Evolutionary conservation across 306 rosid genomes (phyloP).

Genomic region (Quercus glauca): DNA sequence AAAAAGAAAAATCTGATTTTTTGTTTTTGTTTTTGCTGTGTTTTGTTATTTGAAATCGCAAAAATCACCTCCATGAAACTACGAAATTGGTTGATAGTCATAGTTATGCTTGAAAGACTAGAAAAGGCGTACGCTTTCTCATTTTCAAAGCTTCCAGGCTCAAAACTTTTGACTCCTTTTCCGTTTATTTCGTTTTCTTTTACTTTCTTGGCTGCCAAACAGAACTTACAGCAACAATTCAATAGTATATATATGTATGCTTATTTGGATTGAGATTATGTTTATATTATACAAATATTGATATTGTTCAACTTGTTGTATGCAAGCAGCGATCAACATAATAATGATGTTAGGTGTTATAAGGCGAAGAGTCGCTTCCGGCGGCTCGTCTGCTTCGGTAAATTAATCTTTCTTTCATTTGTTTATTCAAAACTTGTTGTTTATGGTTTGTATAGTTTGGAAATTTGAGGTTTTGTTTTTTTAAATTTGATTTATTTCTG

Average conservation of each 20-base stretch:
- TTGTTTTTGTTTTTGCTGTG: not conserved
- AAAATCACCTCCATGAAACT: not conserved
- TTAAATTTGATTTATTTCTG: conserved; percentile 1
- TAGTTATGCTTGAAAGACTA: not conserved
- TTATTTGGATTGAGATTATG: not conserved
- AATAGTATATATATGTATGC: not conserved
- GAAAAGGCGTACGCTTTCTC: not conserved
- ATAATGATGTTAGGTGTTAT: conserved; percentile 52
- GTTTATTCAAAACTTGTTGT: not conserved
- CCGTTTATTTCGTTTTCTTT: not conserved
- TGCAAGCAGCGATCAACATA: conserved; percentile 20
- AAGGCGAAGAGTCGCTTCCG: conserved; percentile 70
- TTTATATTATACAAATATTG: not conserved
- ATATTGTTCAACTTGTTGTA: conserved; percentile 11
- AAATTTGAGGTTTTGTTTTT: not conserved
- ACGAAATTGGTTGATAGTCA: not conserved
- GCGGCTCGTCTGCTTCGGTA: conserved; percentile 50
- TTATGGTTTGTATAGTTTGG: not conserved
- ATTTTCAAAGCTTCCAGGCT: not conserved
- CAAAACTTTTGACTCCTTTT: not conserved
- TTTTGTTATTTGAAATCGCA: not conserved
- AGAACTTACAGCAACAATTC: not conserved
- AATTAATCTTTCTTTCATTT: not conserved
- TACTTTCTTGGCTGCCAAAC: not conserved
- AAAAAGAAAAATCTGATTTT: not conserved